Conservation (phyloP, 305 asterid genomes). For the Solanum hybrid region DNA sequence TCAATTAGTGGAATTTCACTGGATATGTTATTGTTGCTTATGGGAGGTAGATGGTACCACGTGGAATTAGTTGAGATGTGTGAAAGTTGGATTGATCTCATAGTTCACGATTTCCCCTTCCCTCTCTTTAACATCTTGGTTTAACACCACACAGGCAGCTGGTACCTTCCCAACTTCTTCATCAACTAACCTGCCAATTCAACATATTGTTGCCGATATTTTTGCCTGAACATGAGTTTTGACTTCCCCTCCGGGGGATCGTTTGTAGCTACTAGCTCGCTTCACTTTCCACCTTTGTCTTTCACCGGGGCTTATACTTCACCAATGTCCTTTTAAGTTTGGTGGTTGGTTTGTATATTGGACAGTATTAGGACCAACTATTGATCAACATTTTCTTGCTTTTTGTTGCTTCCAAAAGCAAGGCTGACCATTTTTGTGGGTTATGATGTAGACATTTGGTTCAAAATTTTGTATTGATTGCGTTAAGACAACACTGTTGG, state of each 20-base stretch:
- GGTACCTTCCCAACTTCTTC: neutral
- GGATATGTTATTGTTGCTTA: neutral
- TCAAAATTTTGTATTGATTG: neutral
- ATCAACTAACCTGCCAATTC: neutral
- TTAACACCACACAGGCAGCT: neutral
- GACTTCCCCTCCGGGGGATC: neutral
- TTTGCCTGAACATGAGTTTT: neutral
- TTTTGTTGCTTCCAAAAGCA: neutral
- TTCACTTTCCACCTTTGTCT: neutral
- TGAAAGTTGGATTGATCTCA: neutral
- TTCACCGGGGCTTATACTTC: neutral
- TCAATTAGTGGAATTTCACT: neutral
- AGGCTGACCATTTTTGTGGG: neutral
- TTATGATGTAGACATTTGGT: neutral
- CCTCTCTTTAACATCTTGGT: neutral
- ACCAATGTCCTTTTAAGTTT: neutral
- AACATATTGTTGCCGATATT: neutral
- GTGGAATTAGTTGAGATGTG: neutral
- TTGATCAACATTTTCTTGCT: neutral
- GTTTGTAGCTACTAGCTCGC: neutral
- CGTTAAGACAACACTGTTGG: neutral
- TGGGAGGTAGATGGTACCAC: neutral
- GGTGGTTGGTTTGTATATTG: neutral
- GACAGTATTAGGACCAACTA: neutral
- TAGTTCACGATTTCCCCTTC: neutral